A percentile compares a stretch with the other conserved stretches of the same genome.
Conservation (phyloP, 2,329 filamentous ascomycete genomes). For the Colletotrichum echinochloae region DNA sequence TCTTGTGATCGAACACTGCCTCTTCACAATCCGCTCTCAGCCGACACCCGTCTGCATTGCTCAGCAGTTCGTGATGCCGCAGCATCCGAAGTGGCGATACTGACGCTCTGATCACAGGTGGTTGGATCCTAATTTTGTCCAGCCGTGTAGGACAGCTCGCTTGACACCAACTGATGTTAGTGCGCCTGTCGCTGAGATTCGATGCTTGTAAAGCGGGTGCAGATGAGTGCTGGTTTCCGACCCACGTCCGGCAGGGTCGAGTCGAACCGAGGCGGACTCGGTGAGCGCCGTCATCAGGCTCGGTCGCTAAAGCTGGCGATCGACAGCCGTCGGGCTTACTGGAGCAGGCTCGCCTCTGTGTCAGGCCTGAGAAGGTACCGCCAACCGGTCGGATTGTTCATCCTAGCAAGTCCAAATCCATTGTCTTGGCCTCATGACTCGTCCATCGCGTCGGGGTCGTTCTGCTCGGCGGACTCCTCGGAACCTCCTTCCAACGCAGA, state of each 20-base stretch:
- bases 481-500: conserved; percentile 55
- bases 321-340: neutral
- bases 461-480: conserved; percentile 26
- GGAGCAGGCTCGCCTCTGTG: neutral
- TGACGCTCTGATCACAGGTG: neutral
- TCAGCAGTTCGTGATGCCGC: neutral
- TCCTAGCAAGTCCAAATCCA: neutral
- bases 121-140: neutral
- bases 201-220: neutral
- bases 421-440: conserved; percentile 24
- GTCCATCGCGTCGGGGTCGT: conserved; percentile 34
- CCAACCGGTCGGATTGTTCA: neutral
- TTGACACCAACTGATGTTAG: no score
- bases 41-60: neutral
- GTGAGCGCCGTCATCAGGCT: no score
- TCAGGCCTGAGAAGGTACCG: neutral
- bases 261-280: neutral
- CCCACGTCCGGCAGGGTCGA: neutral
- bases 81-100: neutral
- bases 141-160: neutral
- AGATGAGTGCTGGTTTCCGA: neutral
- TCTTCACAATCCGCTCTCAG: neutral
- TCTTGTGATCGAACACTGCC: neutral
- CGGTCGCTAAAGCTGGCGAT: neutral
- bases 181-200: neutral